Evolutionary conservation across 2,329 filamentous ascomycete genomes (phyloP), one percentile per base, ranked within the genome.

Genomic region (Decorospora gaudefroyi): DNA sequence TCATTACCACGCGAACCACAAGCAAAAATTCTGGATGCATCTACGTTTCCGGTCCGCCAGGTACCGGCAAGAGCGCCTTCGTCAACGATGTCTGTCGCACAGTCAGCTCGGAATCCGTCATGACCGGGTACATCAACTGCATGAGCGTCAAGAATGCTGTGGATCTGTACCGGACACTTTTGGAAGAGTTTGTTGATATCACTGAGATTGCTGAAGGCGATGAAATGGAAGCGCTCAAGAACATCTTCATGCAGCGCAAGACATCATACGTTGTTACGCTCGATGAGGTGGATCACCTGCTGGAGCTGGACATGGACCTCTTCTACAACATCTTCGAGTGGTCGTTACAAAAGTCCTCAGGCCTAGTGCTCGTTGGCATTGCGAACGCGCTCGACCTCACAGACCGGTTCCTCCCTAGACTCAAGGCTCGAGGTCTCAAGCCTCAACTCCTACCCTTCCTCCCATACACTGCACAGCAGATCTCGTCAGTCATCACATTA

Each of bases 281-380:
- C 45, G 93, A 99, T 63, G 93, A 99, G 73, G 92, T 99, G 48
- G 93, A 99, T 63, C 88, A 95, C 64, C 84, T 99, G 35, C 78
- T 99, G 27, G 92, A 88, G 1, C 78, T 96, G 52, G 92, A 96
- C 57, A 76, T 93, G 46, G 90, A 95, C 57, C 86, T 93, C 41
- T 77, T 99, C 10, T 96, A 97, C 72, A 87, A 84, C 50, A 77
- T 99, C n/a, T 96, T 99, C 58, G 91, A 96, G 67, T 97, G 92
- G 91, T 95, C 93, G 1, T 76, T 99, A 62, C 83, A 89, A 51
- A 84, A 84, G 52, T 81, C 82, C 1, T 96, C 93, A 0, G 83
- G 82, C 13, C 83, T 99, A 4, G 77, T 93, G 23, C 77, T 99
- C 12, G 82, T 99, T 35, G 93, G 93, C 33, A 96, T 99, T 63